Conservation (phyloP, 2,329 filamentous ascomycete species). For the Paracamarosporium sp. region DNA sequence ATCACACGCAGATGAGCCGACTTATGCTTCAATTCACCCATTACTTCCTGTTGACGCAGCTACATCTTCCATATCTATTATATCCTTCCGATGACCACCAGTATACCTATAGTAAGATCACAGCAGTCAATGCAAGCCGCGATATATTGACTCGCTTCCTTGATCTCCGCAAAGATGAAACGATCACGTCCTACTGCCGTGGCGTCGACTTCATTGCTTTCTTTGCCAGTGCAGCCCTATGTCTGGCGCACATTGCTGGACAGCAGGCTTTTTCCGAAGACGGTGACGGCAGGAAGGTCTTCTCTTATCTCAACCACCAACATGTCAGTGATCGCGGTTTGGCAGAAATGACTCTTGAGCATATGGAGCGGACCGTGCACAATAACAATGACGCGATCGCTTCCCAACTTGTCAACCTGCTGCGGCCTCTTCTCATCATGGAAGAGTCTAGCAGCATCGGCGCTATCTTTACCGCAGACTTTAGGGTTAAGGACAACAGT, state of each 20-base stretch:
- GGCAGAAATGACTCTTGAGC: background rate
- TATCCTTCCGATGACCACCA: background rate
- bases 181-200: background rate
- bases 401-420: background rate
- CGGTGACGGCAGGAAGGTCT: background rate
- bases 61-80: background rate
- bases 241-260: background rate
- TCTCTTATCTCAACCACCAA: background rate
- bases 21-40: background rate
- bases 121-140: background rate
- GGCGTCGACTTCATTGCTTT: slow-evolving; percentile 1
- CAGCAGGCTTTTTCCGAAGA: background rate
- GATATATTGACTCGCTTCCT: background rate
- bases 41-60: background rate
- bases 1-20: background rate
- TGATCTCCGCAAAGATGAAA: background rate
- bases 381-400: background rate
- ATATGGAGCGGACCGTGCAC: background rate
- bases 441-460: background rate
- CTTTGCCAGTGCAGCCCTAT: background rate
- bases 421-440: background rate
- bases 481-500: background rate
- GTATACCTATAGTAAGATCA: background rate
- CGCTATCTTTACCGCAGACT: background rate
- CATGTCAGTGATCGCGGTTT: background rate